Base-by-base conservation (phyloP, 2,329 filamentous ascomycete genomes). In the Ophiostoma perfectum region DNA sequence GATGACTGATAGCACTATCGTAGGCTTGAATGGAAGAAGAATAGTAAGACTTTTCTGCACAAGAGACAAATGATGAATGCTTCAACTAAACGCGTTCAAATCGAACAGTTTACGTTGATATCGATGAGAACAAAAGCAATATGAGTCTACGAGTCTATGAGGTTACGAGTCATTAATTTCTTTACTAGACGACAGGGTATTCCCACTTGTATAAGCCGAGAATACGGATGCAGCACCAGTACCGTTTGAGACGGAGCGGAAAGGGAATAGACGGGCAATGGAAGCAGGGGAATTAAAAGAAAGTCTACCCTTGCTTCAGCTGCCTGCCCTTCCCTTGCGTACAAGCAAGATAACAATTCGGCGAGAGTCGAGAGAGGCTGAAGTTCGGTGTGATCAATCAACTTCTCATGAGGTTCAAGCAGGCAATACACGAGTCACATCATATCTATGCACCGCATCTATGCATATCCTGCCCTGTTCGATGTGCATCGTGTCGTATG, bases 81-180 rank as follows among this genome's bases (percentile, higher is more conserved):
- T 27, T 27, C 27, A 27, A 27, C 27, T 2, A 27, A 27, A 27
- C 27, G 27, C 27, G 27, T 2, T 27, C 27, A 27, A 27, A 27
- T 27, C 27, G 14, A 16, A 6, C 49, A 55, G 27, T n/a, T 18
- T 9, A 55, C 9, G 47, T 12, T 2, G 16, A 52, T 3, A 11
- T 55, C n/a, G n/a, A 55, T 55, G 49, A 9, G 27, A 55, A 55
- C 49, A 55, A 55, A 55, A 55, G 49, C 18, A 55, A 55, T 55
- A 55, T 36, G 49, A 27, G 1, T 55, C 7, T n/a, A n/a, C 16
- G 16, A 55, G n/a, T 18, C 3, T 11, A 27, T 11, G 49, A 9
- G n/a, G 5, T 55, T 27, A 9, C 9, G 5, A 55, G n/a, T 27
- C 27, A 27, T 27, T 27, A 27, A 27, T n/a, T n/a, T 27, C 27